Conservation (phyloP, 2,329 filamentous ascomycete species). For the Colletotrichum cordylinicola region DNA sequence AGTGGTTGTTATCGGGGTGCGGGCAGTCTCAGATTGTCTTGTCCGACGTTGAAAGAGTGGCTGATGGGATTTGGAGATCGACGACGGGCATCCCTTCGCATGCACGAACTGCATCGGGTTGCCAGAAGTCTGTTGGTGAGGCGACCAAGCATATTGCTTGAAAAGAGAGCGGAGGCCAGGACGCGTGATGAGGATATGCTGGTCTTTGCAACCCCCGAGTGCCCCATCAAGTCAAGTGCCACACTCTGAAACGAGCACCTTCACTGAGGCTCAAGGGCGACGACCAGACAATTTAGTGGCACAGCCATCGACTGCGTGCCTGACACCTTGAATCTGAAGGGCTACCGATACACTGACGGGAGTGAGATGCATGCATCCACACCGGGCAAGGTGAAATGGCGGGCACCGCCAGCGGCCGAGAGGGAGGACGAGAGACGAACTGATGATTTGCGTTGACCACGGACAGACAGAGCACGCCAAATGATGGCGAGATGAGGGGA, state of each 20-base stretch:
- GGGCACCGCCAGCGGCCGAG: not conserved
- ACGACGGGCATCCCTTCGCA: conserved; percentile 20
- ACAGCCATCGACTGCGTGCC: not conserved
- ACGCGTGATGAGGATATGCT: conserved; percentile 10
- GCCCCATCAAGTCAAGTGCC: conserved; percentile 13
- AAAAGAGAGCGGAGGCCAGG: not conserved
- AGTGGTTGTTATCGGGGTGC: not conserved
- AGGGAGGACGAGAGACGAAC: conserved; percentile 6
- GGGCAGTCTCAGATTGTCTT: conserved; percentile 10
- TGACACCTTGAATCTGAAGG: not conserved
- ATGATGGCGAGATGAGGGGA: not conserved
- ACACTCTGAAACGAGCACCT: conserved; percentile 17
- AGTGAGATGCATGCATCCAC: not conserved
- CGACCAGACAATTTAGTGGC: not conserved
- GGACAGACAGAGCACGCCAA: not conserved
- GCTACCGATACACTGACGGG: not conserved
- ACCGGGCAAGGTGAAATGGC: not conserved
- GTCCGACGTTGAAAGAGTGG: conserved; percentile 14
- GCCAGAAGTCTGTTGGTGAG: not conserved
- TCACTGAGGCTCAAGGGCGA: conserved; percentile 5
- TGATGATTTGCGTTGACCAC: not conserved
- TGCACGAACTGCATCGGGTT: conserved; percentile 14
- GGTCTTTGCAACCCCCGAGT: not conserved
- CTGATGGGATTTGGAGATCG: conserved; percentile 5
- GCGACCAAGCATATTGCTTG: conserved; percentile 15